Evolutionary conservation across 2,329 filamentous ascomycete species (phyloP), one percentile per base, ranked within the genome.

Genomic region (Colletotrichum sojae): DNA sequence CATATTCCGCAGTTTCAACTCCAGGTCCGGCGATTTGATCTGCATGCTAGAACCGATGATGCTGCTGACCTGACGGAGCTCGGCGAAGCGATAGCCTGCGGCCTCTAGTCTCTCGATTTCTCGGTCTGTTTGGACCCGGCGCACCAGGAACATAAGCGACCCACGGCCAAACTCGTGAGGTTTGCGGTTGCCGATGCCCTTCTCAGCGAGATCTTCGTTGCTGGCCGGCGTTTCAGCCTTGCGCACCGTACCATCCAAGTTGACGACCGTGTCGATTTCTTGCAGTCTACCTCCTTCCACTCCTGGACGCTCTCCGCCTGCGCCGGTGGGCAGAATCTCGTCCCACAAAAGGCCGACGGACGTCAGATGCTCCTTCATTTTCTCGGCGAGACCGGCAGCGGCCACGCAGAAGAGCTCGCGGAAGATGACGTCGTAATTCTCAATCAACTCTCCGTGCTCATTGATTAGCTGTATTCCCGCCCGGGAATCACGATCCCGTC

Each of bases 331-430:
- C 22, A 95, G 80, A 6, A 96, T 91, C 73, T 94, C 90, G 71
- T 95, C 92, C 82, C 92, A 95, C 1, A 96, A 82, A 10, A 89
- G 83, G 5, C 94, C 94, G 8, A 92, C 80, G 4, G 89, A 84
- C 6, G 87, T 84, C 2, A 95, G 80, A 4, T 87, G 85, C 49
- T 88, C 87, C 69, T 89, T 88, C 71, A 95, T 83, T 60, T 89
- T 87, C 13, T 88, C 84, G 1, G 94, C 92, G 8, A 97, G 86
- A n/a, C 90, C 88, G 6, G 90, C 85, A 1, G 94, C 94, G 2
- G 94, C 92, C 10, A 94, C 85, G 75, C 93, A 97, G 78, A 97
- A 97, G 10, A 95, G 85, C 76, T 97, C 93, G 25, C 93, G 90
- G 77, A 97, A 94, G 2, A 95, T 85, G 16, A 91, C 83, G 40